These are phyloP conservation scores for Botrytis squamosa DNA, from an alignment of 2,329 filamentous ascomycete species.

Conservation along the genomic window DNA sequence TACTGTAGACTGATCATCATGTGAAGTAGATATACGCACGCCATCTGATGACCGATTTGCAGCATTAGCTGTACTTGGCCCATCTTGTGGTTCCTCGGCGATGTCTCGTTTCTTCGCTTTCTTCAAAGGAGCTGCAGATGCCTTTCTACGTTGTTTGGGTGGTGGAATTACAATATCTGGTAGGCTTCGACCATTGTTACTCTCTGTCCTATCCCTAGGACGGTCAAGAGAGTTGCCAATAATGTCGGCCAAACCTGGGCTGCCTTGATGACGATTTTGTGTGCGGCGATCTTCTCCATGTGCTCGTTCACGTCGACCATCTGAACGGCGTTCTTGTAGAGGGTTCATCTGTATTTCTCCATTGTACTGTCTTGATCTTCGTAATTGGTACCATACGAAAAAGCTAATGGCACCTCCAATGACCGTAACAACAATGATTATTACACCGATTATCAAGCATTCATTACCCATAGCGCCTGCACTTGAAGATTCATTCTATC, in stretches of 20 bases:
- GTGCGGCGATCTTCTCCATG: not conserved
- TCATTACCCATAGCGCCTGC: not conserved
- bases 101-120: not conserved
- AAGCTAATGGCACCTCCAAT: not conserved
- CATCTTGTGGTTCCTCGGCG: too few species aligned
- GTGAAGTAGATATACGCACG: not conserved
- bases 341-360: not conserved
- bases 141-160: not conserved
- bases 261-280: not conserved
- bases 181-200: not conserved
- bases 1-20: not conserved
- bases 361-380: not conserved
- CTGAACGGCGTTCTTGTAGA: not conserved
- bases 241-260: not conserved
- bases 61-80: not conserved
- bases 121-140: not conserved
- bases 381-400: not conserved
- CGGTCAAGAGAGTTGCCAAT: not conserved
- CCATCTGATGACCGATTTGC: not conserved
- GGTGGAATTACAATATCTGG: not conserved
- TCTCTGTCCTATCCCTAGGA: not conserved
- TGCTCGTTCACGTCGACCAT: not conserved
- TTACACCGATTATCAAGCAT: not conserved
- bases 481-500: not conserved
- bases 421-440: not conserved